Evolutionary conservation across 2,329 filamentous ascomycete genomes (phyloP).

Genomic region (Aspergillus sp.): DNA sequence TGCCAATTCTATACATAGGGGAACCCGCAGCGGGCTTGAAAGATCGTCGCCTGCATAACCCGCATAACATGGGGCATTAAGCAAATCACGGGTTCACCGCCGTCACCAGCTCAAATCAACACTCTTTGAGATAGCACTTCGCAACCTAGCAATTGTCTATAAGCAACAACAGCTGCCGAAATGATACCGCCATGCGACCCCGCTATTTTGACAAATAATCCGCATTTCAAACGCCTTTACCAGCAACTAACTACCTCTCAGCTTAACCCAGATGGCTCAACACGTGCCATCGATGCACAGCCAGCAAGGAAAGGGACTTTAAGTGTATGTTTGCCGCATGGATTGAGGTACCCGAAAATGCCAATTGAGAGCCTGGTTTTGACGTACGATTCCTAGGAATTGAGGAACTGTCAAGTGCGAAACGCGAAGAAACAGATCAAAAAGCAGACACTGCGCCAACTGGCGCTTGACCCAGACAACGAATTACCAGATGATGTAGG

Average conservation of each 20-base stretch:
- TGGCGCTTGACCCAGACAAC: slow-evolving; percentile 35
- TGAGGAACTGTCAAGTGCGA: slow-evolving; percentile 34
- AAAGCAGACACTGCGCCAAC: slow-evolving; percentile 28
- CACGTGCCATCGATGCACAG: slow-evolving; percentile 30
- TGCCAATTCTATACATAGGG: no score
- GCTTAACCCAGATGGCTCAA: slow-evolving; percentile 43
- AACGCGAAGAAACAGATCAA: slow-evolving; percentile 35
- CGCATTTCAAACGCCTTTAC: slow-evolving; percentile 44
- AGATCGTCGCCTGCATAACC: not conserved
- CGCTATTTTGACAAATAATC: slow-evolving; percentile 39
- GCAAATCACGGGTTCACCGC: not conserved
- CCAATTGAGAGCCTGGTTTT: not conserved
- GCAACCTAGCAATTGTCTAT: not conserved
- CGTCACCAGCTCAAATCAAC: not conserved
- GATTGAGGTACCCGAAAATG: not conserved
- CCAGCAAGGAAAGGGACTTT: slow-evolving; percentile 29
- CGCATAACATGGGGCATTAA: not conserved
- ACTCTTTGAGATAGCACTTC: not conserved
- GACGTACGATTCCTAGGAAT: slow-evolving; percentile 26
- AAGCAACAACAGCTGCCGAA: not conserved
- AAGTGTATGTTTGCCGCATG: slow-evolving; percentile 29
- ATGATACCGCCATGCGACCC: slow-evolving; percentile 47
- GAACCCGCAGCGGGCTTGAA: not conserved
- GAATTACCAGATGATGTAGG: slow-evolving; percentile 36
- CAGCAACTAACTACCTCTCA: slow-evolving; percentile 38